Evolutionary conservation across 2,329 filamentous ascomycete genomes (phyloP), one percentile per base, ranked within the genome.

Genomic region (Phialophora tarda): DNA sequence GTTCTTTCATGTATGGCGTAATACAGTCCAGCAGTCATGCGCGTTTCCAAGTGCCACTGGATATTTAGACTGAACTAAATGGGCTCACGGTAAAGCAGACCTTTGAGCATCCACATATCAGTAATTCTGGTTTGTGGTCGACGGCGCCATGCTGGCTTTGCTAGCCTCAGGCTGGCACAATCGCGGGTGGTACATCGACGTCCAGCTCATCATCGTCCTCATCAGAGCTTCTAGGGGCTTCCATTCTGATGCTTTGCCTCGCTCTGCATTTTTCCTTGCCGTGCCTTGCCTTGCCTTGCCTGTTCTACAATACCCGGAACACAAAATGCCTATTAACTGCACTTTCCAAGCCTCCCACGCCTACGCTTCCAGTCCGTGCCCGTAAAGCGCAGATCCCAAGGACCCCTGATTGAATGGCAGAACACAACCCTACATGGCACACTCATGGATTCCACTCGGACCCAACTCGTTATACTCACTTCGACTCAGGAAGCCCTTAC

Each of bases 391-490:
- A 51, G 12, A 51, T 51, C 48, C 48, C 21, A 23, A 51, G 23
- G 21, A 51, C 21, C 21, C 32, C 12, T 14, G 48, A 44, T n/a
- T 44, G 38, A 44, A 44, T 8, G 17, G 17, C 17, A 44, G 38
- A 44, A 44, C 17, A 44, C 28, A n/a, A 21, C 26, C 24, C 17
- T 73, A 80, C 73, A 82, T 71, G 58, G 76, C 73, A 73, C 77
- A 82, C 59, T 89, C 86, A 73, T 89, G 86, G 69, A 90, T 89
- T 3, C 85, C 88, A 50, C 81, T 82, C 1, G 88, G 88, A 2
- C 88, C 88, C 62, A 85, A 81, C 68, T 90, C 87, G 74, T 90
- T 90, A 76, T 90, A 90, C 73, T 89, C 87, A 28, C 84, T 84
- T 62, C 89, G 81, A 4, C 84, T 89, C 81, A 92, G 85, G 76